Percentiles rank a stretch among this genome's conserved stretches.
Conservation (phyloP, 768 basidiomycete genomes). For the Sutorius australiensis region DNA sequence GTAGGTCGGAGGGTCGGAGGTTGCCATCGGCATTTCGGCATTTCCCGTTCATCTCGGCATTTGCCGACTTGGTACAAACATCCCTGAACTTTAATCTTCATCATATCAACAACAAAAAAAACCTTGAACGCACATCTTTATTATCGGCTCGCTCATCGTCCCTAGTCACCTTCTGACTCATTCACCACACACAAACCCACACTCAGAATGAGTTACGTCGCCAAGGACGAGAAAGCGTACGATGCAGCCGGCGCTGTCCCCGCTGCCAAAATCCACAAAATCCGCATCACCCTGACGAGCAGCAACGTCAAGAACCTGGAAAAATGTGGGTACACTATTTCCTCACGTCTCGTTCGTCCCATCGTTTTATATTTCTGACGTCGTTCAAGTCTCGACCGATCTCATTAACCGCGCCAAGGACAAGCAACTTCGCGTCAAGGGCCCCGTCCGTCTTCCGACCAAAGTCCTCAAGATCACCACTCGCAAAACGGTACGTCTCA, state of each 20-base stretch:
- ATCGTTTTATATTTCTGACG: neutral
- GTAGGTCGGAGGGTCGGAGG: no score
- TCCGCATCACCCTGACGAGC: constrained; percentile 97
- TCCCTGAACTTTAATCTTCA: constrained; percentile 34
- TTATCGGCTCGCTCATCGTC: neutral
- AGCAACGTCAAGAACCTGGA: constrained; percentile 98
- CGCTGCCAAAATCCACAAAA: constrained; percentile 95
- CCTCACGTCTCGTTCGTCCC: neutral
- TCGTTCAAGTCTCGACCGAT: constrained; percentile 79
- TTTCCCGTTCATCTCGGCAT: constrained; percentile 1
- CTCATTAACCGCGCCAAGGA: constrained; percentile 99
- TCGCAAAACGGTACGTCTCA: constrained; percentile 83
- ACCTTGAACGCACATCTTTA: constrained; percentile 8
- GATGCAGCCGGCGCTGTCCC: constrained; percentile 89
- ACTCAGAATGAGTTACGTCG: constrained; percentile 92
- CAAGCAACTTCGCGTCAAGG: constrained; percentile 98
- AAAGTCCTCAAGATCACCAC: constrained; percentile 99
- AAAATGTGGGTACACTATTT: constrained; percentile 65
- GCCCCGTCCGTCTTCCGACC: constrained; percentile 97
- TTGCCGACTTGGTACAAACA: constrained; percentile 8
- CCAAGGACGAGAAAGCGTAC: constrained; percentile 97
- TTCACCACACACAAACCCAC: constrained; percentile 24
- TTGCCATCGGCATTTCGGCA: no score
- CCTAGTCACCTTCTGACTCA: constrained; percentile 82
- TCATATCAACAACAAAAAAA: constrained; percentile 21